Base-by-base conservation (phyloP, 345 rosid species). In the Linum trigynum region DNA sequence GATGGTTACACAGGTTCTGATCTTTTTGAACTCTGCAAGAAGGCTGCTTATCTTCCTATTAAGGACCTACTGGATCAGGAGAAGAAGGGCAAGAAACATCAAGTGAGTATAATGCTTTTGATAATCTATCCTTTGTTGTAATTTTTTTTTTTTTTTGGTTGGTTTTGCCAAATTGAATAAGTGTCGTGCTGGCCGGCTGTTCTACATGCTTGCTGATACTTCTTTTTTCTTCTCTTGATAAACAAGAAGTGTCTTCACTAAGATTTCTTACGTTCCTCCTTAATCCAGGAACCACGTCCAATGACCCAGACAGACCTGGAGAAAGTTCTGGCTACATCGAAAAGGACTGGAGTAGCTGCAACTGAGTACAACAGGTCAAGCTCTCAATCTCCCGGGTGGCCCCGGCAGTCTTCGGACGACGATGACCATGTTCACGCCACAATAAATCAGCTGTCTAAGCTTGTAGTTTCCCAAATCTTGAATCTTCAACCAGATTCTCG, bases 11-110 rank as follows among this genome's bases (percentile, higher is more conserved):
- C 97, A 0, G 99, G 99, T 55, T 94, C 99, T 39, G 96, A 94
- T 78, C 88, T 94, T 62, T 89, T 94, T 55, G 97, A 94, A 69
- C 91, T 88, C 53, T 94, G 99, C 84, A 94, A 94, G 81, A 90
- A 90, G 70, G 97, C 97, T 0, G 99, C 97, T 12, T 94, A 90
- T 83, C 86, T 82, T 67, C 84, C 96, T 57, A 80, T 94, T 61
- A 85, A 96, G 77, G 96, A 94, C 57, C 73, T 90, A 43, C 66
- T 94, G 61, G 89, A 88, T 41, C 82, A 84, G 72, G 99, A 94
- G 81, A 86, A 81, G 73, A 85, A 82, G n/a, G 99, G 99, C 59
- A 88, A 72, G 71, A 69, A 56, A 38, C 70, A 77, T 61, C 66
- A 69, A 48, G 99, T 94, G 69, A 82, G 97, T 77, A 62, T 70